Evolutionary conservation across 1,139 yeast genomes (phyloP).

Genomic region (Meyerozyma athensensis): DNA sequence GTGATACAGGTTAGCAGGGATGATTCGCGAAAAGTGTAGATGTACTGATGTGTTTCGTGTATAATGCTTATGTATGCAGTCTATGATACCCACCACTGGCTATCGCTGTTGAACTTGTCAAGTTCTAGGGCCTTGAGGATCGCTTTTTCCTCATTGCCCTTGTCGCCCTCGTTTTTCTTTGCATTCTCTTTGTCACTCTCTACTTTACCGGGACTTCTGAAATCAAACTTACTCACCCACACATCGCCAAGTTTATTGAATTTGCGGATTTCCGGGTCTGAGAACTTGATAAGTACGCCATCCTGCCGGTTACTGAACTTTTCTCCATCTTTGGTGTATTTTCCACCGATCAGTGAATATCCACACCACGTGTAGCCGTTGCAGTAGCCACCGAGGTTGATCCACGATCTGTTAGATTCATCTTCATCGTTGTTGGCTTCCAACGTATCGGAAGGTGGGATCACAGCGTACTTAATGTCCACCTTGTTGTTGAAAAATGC

Average conservation of each 20-base stretch:
- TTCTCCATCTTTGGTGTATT: conserved; percentile 5
- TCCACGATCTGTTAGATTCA: conserved; percentile 31
- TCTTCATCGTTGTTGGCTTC: conserved; percentile 18
- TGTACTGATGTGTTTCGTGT: not conserved
- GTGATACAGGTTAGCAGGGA: not conserved
- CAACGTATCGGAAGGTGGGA: conserved; percentile 24
- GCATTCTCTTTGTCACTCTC: not conserved
- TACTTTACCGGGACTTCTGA: conserved; percentile 7
- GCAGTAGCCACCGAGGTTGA: conserved; percentile 26
- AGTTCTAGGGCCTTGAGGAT: not conserved
- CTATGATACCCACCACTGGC: conserved; percentile 1
- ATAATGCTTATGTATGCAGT: not conserved
- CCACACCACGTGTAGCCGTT: conserved; percentile 37
- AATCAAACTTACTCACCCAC: conserved; percentile 21
- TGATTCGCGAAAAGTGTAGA: too few species aligned
- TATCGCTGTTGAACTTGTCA: not conserved
- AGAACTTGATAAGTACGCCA: conserved; percentile 21
- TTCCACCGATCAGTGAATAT: conserved; percentile 30
- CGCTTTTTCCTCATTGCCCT: not conserved
- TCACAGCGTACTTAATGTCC: conserved; percentile 23
- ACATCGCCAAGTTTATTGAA: conserved; percentile 23
- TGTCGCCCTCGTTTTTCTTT: not conserved
- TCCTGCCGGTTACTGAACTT: conserved; percentile 7
- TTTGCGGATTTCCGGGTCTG: conserved; percentile 16
- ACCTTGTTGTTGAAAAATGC: conserved; percentile 22